Evolutionary conservation across 2,329 filamentous ascomycete species (phyloP), one percentile per base, ranked within the genome.

Genomic region (Mariannaea sp.): DNA sequence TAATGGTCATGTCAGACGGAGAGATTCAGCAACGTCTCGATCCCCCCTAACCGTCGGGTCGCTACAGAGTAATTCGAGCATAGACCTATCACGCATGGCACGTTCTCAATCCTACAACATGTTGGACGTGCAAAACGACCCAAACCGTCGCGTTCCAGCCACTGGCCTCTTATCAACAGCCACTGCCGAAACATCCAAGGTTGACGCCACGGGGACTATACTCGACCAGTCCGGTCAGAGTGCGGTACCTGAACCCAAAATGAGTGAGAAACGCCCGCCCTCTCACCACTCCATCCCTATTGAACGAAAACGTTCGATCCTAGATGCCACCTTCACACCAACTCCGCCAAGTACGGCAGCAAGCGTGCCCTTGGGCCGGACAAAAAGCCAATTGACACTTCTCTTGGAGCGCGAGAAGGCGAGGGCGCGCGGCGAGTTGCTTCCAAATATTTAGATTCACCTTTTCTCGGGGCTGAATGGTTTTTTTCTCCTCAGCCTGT

Each of bases 311-410:
- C 57, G 64, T 3, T 71, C 68, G 10, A 57, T 71, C 14, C 63
- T 69, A 7, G 71, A 73, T 20, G 71, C 73, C 7, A 65, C 71
- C 17, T 76, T 82, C 50, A 75, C 73, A 4, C 80, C 80, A 19
- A 83, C 80, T 1, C 75, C 75, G 49, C 80, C 79, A 4, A 79
- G 73, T 36, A 68, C 73, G 9, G 70, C 73, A 12, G 70, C 77
- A 20, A 69, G 69, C 12, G 72, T 81, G 7, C 80, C 78, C 4
- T 70, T 85, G 42, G 81, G 75, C n/a, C 74, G 81, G 52, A 80
- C 82, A n/a, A 83, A 79, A 67, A 85, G 82, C 60, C 82, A 86
- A 64, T 71, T 86, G 22, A 80, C 79, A 8, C 70, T 86, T 4
- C 71, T 86, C 1, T 71, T 86, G 16, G 80, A 84, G 59, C 77